Evolutionary conservation across 2,329 filamentous ascomycete genomes (phyloP), one percentile per base, ranked within the genome.

Genomic region (Pseudogymnoascus sp.): DNA sequence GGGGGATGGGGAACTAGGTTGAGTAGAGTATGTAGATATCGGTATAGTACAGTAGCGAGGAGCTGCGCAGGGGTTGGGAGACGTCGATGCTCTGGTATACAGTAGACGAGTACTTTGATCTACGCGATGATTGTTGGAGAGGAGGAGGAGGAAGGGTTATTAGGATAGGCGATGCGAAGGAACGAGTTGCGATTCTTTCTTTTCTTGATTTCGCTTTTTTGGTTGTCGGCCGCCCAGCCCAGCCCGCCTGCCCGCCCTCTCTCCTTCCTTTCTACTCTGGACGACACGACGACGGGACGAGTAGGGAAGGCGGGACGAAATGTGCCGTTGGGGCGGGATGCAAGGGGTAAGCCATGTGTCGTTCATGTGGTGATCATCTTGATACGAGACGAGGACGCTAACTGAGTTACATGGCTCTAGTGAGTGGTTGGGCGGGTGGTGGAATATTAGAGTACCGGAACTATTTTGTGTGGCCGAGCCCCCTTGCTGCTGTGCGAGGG

Each of bases 241-340:
- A 8, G 8, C 33, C 18, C 34, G 5, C n/a, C n/a, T n/a, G n/a
- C n/a, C n/a, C n/a, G n/a, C n/a, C n/a, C n/a, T n/a, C 37, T 39
- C 37, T 39, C 38, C 41, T 48, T 48, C 41, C 41, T 48, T 8
- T 48, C 9, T 48, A n/a, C n/a, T 8, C n/a, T 48, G 13, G 2
- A 5, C 3, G 19, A 13, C 3, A 10, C 3, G 38, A 7, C 3
- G 23, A 15, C 3, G 6, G 2, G 41, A 26, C 41, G 41, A 48
- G 41, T 28, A 48, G 41, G 41, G 41, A 48, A 48, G 23, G 41
- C 41, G 41, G 41, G 41, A 48, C 9, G 41, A 15, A 13, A 28
- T 48, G 41, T 48, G 23, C 21, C 41, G 41, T 48, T 45, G 41
- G 41, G 41, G 41, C 23, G 41, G 21, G 23, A 48, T 48, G 41